phyloP scores from a whole-genome alignment of 2,329 filamentous ascomycete genomes.

The Pestalotiopsis fici region DNA sequence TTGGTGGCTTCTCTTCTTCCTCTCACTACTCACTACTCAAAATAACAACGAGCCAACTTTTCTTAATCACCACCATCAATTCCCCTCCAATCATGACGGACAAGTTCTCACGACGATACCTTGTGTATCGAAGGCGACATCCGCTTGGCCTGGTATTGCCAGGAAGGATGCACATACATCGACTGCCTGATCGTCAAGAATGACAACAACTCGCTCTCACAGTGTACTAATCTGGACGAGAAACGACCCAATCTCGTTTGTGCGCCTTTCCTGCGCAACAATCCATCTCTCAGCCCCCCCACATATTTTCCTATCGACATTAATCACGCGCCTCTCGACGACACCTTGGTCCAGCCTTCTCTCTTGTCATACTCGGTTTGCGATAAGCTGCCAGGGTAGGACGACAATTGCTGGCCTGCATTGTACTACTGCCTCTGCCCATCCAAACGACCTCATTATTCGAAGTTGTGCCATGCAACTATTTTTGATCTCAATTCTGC shows the following conservation, averaged over 20 bases:
- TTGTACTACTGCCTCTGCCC: no score
- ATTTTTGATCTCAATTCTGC: no score
- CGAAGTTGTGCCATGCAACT: no score
- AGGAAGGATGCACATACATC: neutral
- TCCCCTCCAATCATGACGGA: neutral
- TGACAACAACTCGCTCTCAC: neutral
- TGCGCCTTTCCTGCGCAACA: neutral
- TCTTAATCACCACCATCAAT: conserved; percentile 26
- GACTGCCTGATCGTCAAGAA: neutral
- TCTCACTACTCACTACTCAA: conserved; percentile 11
- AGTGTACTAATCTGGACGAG: conserved; percentile 6
- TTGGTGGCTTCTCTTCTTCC: conserved; percentile 20
- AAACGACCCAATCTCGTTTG: conserved; percentile 16
- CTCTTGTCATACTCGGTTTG: neutral
- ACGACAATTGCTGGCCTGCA: no score
- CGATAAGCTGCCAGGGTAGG: neutral
- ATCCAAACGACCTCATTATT: no score
- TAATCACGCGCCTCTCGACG: neutral
- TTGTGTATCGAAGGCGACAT: no score
- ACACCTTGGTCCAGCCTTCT: neutral
- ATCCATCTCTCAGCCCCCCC: neutral
- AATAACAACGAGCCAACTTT: conserved; percentile 17
- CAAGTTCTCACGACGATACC: neutral
- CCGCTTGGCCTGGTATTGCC: neutral
- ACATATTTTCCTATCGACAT: conserved; percentile 1